phyloP scores from a whole-genome alignment of 176 grass and related monocot genomes.

The Lolium multiflorum region DNA sequence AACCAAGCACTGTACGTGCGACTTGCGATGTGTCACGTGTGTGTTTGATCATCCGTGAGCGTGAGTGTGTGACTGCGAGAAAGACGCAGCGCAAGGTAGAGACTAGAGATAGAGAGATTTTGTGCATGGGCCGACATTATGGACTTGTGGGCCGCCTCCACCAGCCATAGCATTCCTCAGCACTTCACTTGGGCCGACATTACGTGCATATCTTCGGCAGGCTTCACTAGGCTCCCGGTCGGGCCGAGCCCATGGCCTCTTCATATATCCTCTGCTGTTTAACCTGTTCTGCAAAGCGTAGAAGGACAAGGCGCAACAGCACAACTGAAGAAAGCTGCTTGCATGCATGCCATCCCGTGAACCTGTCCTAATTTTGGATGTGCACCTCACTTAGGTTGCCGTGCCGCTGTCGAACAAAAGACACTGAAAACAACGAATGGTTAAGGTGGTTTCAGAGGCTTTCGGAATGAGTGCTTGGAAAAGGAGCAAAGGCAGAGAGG shows the following conservation, averaged over 20 bases:
- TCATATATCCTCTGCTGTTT: too few relatives aligned
- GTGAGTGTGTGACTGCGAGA: neutral
- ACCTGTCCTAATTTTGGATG: neutral
- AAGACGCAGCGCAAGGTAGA: too few relatives aligned
- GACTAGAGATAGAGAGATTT: neutral
- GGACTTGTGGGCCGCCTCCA: neutral
- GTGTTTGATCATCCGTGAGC: neutral
- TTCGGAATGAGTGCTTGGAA: neutral
- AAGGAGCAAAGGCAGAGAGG: slow-evolving; percentile 15
- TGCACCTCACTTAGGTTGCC: neutral
- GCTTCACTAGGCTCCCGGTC: neutral
- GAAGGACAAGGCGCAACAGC: too few relatives aligned
- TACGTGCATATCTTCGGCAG: neutral
- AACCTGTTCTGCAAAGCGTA: too few relatives aligned
- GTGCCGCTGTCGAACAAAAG: slow-evolving; percentile 21
- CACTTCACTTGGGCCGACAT: neutral
- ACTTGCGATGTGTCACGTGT: neutral
- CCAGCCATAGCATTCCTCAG: too few relatives aligned
- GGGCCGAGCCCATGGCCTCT: neutral
- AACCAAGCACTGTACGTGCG: neutral
- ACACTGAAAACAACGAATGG: neutral
- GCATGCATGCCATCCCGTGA: neutral
- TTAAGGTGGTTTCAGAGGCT: neutral
- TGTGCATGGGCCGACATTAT: too few relatives aligned
- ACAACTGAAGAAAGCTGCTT: neutral